phyloP scores from a whole-genome alignment of 2,329 filamentous ascomycete species.

The Calonectria hongkongensis region DNA sequence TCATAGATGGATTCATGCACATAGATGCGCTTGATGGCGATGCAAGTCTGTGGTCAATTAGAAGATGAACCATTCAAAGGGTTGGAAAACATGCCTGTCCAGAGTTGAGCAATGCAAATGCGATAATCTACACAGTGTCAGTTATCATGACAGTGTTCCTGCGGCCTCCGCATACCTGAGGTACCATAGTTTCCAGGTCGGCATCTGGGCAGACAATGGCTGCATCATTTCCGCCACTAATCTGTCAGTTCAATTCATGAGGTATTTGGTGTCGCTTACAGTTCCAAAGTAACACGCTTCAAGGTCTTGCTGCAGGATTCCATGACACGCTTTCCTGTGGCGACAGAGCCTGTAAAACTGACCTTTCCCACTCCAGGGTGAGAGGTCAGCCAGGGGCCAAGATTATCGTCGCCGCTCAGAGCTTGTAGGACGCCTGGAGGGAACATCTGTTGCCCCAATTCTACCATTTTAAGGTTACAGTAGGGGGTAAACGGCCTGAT shows the following conservation, averaged over 20 bases:
- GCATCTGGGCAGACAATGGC: slow-evolving; percentile 3
- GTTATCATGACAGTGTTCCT: not conserved
- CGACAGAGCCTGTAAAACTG: slow-evolving; percentile 76
- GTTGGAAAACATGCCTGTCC: slow-evolving; percentile 32
- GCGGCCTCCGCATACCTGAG: not conserved
- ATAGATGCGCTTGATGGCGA: slow-evolving; percentile 73
- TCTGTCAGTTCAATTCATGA: not conserved
- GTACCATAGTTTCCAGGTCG: not conserved
- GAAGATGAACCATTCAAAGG: not conserved
- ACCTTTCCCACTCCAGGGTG: slow-evolving; percentile 77
- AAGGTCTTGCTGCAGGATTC: slow-evolving; percentile 49
- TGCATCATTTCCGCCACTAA: slow-evolving; percentile 4
- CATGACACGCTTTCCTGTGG: slow-evolving; percentile 76
- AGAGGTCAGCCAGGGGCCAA: slow-evolving; percentile 73
- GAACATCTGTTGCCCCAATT: slow-evolving; percentile 73
- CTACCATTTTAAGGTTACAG: slow-evolving; percentile 72
- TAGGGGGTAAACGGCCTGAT: slow-evolving; percentile 69
- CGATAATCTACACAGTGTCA: not conserved
- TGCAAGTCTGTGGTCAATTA: slow-evolving; percentile 36
- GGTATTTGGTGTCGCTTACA: not conserved
- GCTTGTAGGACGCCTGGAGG: slow-evolving; percentile 77
- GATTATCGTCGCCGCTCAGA: slow-evolving; percentile 75
- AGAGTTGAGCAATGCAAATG: slow-evolving; percentile 60
- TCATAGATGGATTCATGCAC: slow-evolving; percentile 71
- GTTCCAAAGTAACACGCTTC: slow-evolving; percentile 9